phyloP scores from a whole-genome alignment of 192 early-diverging fungal species.

The Pecoramyces ruminantium region DNA sequence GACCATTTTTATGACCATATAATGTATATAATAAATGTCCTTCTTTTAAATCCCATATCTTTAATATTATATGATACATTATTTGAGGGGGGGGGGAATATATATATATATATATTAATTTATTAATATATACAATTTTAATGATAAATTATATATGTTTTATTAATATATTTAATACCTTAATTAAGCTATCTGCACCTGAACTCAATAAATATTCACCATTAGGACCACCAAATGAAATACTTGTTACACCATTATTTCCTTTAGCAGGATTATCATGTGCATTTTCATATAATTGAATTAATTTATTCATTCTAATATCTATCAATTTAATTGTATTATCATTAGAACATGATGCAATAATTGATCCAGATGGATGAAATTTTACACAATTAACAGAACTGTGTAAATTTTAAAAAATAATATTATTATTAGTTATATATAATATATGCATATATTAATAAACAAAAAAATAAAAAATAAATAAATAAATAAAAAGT shows the following conservation, averaged over 20 bases:
- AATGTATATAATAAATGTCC: conserved; percentile 43
- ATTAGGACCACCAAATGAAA: conserved; percentile 25
- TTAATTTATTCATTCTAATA: conserved; percentile 35
- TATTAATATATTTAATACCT: too few relatives aligned
- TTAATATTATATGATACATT: too few relatives aligned
- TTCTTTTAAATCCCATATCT: conserved; percentile 46
- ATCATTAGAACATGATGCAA: conserved; percentile 31
- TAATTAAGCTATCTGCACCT: conserved; percentile 33
- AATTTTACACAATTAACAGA: conserved; percentile 20
- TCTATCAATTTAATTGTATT: conserved; percentile 36
- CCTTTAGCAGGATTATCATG: conserved; percentile 10
- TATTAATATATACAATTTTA: too few relatives aligned
- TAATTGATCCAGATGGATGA: conserved; percentile 28
- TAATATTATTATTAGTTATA: too few relatives aligned
- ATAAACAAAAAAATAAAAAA: too few relatives aligned
- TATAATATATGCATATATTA: too few relatives aligned
- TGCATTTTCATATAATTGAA: conserved; percentile 38
- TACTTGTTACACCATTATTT: conserved; percentile 31
- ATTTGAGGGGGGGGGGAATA: too few relatives aligned
- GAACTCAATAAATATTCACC: conserved; percentile 37
- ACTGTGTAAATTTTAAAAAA: background rate
- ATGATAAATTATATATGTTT: too few relatives aligned
- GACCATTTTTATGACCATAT: conserved; percentile 35
- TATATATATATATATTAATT: too few relatives aligned
- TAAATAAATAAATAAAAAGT: too few relatives aligned